Conservation (phyloP, 768 basidiomycete species). For the Gautieria morchelliformis region DNA sequence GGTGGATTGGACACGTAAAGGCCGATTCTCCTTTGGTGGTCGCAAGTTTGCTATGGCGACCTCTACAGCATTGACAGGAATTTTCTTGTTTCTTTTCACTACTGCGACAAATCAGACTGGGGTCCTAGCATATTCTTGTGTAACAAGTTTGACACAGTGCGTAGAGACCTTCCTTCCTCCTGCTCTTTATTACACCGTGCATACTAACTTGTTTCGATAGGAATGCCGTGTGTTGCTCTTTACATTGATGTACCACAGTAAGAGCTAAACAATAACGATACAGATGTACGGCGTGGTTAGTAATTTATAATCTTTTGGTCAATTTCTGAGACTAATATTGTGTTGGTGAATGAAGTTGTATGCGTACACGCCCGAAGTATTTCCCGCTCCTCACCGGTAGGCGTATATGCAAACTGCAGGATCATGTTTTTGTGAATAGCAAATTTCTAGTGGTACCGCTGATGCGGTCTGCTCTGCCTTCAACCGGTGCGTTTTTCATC, state of each 20-base stretch:
- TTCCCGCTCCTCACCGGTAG: slow-evolving; percentile 42
- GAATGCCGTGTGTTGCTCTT: slow-evolving; percentile 27
- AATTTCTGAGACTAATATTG: too few species aligned
- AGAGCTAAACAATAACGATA: not conserved
- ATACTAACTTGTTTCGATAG: slow-evolving; percentile 5
- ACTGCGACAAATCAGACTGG: slow-evolving; percentile 31
- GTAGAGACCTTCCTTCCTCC: slow-evolving; percentile 12
- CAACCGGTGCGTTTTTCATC: slow-evolving; percentile 24
- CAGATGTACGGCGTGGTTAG: slow-evolving; percentile 36
- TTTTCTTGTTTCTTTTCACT: slow-evolving; percentile 45
- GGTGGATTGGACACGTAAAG: slow-evolving; percentile 33
- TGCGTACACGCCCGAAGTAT: slow-evolving; percentile 52
- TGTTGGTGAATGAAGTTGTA: slow-evolving; percentile 22
- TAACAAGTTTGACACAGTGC: slow-evolving; percentile 31
- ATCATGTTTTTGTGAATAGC: not conserved
- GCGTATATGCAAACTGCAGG: not conserved
- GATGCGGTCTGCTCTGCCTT: slow-evolving; percentile 40
- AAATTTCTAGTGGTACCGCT: slow-evolving; percentile 31
- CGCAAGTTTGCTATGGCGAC: slow-evolving; percentile 38
- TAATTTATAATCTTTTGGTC: not conserved
- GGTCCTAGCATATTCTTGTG: slow-evolving; percentile 39
- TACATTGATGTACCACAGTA: not conserved
- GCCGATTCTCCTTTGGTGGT: slow-evolving; percentile 29
- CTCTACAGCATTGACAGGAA: slow-evolving; percentile 33
- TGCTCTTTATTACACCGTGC: too few species aligned